Conservation (phyloP, 768 basidiomycete genomes). For the Lactarius deliciosus region DNA sequence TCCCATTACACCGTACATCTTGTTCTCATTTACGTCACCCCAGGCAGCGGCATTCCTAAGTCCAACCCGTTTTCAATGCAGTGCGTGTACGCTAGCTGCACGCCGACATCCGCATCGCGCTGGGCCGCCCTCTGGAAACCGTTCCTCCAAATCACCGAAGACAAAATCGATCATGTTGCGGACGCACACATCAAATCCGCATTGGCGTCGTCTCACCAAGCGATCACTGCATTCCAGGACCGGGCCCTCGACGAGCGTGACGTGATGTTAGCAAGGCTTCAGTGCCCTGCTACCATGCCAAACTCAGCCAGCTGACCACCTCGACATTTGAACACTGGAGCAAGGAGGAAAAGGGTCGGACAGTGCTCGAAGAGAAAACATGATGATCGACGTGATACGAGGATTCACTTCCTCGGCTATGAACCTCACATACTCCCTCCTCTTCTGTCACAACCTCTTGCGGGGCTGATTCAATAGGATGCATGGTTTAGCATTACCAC, state of each 20-base stretch:
- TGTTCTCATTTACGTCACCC: background rate
- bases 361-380: slow-evolving; percentile 5
- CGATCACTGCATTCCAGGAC: slow-evolving; percentile 37
- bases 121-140: slow-evolving; percentile 39
- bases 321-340: background rate
- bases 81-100: slow-evolving; percentile 37
- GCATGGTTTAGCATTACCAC: slow-evolving; percentile 3
- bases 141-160: slow-evolving; percentile 42
- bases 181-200: slow-evolving; percentile 40
- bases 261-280: background rate
- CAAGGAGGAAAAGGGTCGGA: background rate
- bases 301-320: background rate
- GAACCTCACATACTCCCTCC: background rate
- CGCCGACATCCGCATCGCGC: slow-evolving; percentile 40
- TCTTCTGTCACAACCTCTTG: background rate
- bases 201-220: slow-evolving; percentile 41
- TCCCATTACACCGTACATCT: background rate
- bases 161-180: slow-evolving; percentile 35
- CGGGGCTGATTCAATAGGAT: slow-evolving; percentile 1
- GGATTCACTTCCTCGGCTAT: slow-evolving; percentile 1
- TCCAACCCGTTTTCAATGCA: slow-evolving; percentile 37
- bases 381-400: slow-evolving; percentile 17
- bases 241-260: slow-evolving; percentile 35
- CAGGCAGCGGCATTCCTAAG: slow-evolving; percentile 42
- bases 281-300: background rate